These are phyloP conservation scores for Achlya hypogyna DNA, from an alignment of 352 stramenopile species.

Conservation along the genomic window DNA sequence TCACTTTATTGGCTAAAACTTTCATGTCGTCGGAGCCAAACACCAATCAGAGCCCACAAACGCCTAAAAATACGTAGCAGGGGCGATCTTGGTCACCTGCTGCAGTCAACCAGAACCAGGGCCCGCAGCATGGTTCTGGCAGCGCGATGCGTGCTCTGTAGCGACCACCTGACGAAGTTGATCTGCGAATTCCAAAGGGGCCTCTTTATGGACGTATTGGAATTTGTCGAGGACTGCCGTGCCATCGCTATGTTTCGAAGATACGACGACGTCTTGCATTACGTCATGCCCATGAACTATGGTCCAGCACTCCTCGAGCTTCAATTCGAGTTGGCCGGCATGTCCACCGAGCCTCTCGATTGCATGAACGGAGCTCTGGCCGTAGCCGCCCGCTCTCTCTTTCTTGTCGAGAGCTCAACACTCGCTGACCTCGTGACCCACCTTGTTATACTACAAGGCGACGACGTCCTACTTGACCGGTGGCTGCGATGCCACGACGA, in stretches of 20 bases:
- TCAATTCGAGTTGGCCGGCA: neutral
- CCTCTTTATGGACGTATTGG: neutral
- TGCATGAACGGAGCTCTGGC: neutral
- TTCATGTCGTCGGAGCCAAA: neutral
- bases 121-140: neutral
- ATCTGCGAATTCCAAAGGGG: neutral
- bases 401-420: neutral
- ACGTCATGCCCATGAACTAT: neutral
- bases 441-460: neutral
- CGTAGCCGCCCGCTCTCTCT: too few relatives aligned
- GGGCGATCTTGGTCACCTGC: neutral
- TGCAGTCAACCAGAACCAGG: neutral
- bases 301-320: neutral
- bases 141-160: neutral
- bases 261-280: neutral
- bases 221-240: neutral
- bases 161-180: neutral
- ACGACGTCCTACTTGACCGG: neutral
- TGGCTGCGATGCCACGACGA: neutral
- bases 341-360: neutral
- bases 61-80: neutral
- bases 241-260: neutral
- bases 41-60: neutral
- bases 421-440: neutral
- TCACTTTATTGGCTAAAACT: neutral